Percentiles rank a stretch among this genome's conserved stretches.
These are phyloP conservation scores for Penicillium desertorum DNA, from an alignment of 495 filamentous ascomycete genomes.

Conservation along the genomic window DNA sequence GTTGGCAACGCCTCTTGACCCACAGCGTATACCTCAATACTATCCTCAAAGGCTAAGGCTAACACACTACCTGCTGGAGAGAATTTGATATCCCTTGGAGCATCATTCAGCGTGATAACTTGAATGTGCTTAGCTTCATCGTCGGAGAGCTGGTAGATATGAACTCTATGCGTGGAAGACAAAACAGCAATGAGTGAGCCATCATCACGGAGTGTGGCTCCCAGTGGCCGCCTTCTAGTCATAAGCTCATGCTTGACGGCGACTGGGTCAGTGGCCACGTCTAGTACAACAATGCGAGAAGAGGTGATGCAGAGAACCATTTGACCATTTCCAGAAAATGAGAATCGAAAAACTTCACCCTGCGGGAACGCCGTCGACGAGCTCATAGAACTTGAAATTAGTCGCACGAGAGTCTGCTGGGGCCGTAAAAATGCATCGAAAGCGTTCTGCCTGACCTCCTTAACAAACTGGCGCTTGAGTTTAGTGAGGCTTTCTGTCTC, in stretches of 20 bases:
- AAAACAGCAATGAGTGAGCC: constrained; percentile 75
- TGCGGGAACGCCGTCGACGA: constrained; percentile 77
- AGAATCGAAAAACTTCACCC: constrained; percentile 83
- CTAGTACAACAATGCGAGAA: constrained; percentile 80
- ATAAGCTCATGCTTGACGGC: constrained; percentile 74
- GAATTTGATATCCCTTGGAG: constrained; percentile 72
- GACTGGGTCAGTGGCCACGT: constrained; percentile 56
- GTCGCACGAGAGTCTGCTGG: constrained; percentile 64
- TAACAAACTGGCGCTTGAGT: constrained; percentile 66
- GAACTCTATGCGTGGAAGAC: constrained; percentile 75
- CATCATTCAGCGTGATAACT: constrained; percentile 71
- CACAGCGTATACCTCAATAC: constrained; percentile 81
- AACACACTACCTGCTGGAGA: constrained; percentile 79
- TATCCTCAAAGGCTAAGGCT: constrained; percentile 82
- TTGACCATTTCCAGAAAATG: constrained; percentile 70
- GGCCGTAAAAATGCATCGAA: constrained; percentile 78
- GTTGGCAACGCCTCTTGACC: constrained; percentile 60
- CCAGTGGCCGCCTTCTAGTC: constrained; percentile 71
- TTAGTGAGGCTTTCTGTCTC: constrained; percentile 55
- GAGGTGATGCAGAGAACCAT: constrained; percentile 78
- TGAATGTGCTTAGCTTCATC: constrained; percentile 64
- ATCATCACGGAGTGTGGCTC: constrained; percentile 77
- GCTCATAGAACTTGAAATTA: constrained; percentile 81
- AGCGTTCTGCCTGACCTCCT: constrained; percentile 72
- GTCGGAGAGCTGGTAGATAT: constrained; percentile 69